A percentile compares a stretch with the other conserved stretches of the same genome.
These are phyloP conservation scores for Penicillium paradoxum DNA, from an alignment of 495 filamentous ascomycete genomes.

Conservation along the genomic window DNA sequence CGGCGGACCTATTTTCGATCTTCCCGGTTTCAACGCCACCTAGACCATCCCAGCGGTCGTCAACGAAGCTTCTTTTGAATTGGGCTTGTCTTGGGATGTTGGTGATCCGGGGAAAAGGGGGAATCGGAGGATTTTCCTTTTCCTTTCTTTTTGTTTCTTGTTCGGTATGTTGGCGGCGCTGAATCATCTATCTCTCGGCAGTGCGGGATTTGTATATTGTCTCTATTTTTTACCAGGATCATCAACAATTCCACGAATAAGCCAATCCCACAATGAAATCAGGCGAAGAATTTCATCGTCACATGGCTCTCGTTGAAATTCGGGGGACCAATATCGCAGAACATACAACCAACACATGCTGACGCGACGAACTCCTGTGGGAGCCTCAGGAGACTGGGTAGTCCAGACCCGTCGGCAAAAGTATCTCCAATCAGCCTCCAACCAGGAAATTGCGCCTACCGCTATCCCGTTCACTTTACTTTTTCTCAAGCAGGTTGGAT, in stretches of 20 bases:
- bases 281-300: not conserved
- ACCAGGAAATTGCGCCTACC: not conserved
- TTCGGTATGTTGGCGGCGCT: too few species aligned
- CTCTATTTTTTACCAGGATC: not conserved
- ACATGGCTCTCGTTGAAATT: not conserved
- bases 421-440: not conserved
- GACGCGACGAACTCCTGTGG: not conserved
- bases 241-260: not conserved
- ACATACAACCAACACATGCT: not conserved
- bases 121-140: not conserved
- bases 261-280: not conserved
- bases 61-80: constrained; percentile 28
- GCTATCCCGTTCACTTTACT: constrained; percentile 1
- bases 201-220: not conserved
- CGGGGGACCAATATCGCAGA: not conserved
- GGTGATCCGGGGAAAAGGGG: constrained; percentile 9
- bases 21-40: constrained; percentile 25
- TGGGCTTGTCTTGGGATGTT: constrained; percentile 8
- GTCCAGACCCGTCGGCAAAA: constrained; percentile 11
- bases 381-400: constrained; percentile 6
- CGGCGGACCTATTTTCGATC: constrained; percentile 16
- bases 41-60: constrained; percentile 16
- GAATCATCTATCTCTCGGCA: not conserved
- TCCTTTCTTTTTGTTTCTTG: too few species aligned
- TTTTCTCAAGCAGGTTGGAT: constrained; percentile 15